Percentiles rank a stretch among this genome's conserved stretches.
Conservation (phyloP, 176 grass and related monocot genomes). For the Hordeum vulgare region DNA sequence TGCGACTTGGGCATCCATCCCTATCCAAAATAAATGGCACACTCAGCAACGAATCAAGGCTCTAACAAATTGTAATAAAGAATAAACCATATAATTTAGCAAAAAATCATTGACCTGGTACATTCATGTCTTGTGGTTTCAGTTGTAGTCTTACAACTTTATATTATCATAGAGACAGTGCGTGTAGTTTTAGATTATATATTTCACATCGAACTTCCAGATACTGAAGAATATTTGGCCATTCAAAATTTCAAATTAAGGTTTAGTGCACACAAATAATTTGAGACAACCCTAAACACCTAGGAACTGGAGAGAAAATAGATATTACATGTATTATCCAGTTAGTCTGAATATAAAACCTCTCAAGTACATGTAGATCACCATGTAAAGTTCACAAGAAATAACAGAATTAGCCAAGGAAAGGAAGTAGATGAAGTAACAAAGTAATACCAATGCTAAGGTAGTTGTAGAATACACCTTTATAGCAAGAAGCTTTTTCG, state of each 20-base stretch:
- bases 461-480: slow-evolving; percentile 94
- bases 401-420: too few species aligned
- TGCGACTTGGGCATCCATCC: too few species aligned
- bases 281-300: not conserved
- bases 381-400: too few species aligned
- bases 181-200: not conserved
- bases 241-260: not conserved
- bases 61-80: too few species aligned
- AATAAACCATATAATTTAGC: too few species aligned
- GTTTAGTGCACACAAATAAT: not conserved
- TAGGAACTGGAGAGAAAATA: not conserved
- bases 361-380: too few species aligned
- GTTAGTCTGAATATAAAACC: too few species aligned
- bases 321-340: too few species aligned
- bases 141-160: not conserved
- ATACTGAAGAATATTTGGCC: not conserved
- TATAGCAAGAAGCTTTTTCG: slow-evolving; percentile 81
- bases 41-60: too few species aligned
- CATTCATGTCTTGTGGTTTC: not conserved
- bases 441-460: slow-evolving; percentile 85
- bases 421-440: too few species aligned
- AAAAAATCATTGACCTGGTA: too few species aligned
- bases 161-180: not conserved
- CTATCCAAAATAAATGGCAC: too few species aligned
- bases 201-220: not conserved